Conservation (phyloP, 1,284 basidiomycete genomes). For the Cutaneotrichosporon sp. region DNA sequence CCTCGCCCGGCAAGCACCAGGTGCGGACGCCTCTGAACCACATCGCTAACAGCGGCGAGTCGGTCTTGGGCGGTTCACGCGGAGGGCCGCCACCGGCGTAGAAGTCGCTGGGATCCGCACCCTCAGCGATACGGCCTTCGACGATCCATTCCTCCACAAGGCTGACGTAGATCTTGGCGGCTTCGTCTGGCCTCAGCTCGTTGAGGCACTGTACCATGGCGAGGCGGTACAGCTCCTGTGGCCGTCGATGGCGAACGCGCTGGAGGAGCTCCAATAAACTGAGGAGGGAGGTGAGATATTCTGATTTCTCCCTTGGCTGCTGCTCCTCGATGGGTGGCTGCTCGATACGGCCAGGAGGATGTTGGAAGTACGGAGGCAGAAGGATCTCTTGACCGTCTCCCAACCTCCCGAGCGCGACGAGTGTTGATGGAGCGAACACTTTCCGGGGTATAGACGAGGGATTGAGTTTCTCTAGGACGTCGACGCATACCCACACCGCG, state of each 20-base stretch:
- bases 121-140: conserved; percentile 49
- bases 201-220: conserved; percentile 33
- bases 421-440: conserved; percentile 9
- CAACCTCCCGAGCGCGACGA: conserved; percentile 3
- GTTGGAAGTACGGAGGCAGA: background rate
- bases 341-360: background rate
- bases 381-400: background rate
- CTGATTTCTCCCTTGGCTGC: background rate
- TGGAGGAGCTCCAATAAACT: conserved; percentile 35
- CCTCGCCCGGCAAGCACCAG: conserved; percentile 51
- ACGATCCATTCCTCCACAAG: conserved; percentile 54
- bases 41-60: conserved; percentile 28
- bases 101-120: conserved; percentile 44
- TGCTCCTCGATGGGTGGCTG: conserved; percentile 30
- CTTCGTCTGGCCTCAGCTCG: conserved; percentile 39
- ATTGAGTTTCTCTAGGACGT: conserved; percentile 8
- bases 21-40: conserved; percentile 51
- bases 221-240: conserved; percentile 35
- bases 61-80: conserved; percentile 14
- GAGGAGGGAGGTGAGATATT: conserved; percentile 21
- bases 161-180: conserved; percentile 49
- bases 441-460: conserved; percentile 10
- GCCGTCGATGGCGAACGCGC: conserved; percentile 36
- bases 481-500: conserved; percentile 3
- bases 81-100: conserved; percentile 29